A percentile compares a stretch with the other conserved stretches of the same genome.
phyloP scores from a whole-genome alignment of 192 early-diverging fungal genomes.

The Rhizoclosmatium globosum region DNA sequence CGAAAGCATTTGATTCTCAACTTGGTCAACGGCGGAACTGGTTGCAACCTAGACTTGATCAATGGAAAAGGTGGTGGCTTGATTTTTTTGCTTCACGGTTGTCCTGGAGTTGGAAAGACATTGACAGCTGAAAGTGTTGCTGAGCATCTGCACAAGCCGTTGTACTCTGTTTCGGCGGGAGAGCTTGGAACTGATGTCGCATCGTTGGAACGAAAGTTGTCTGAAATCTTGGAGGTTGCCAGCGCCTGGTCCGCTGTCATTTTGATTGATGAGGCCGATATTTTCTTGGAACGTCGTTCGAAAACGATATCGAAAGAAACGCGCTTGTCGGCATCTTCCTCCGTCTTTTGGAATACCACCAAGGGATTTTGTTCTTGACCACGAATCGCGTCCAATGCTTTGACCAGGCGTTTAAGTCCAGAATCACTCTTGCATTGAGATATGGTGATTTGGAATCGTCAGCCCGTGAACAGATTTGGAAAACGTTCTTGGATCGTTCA shows the following conservation, averaged over 20 bases:
- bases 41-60: slow-evolving; percentile 11
- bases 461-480: slow-evolving; percentile 32
- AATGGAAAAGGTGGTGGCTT: slow-evolving; percentile 33
- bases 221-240: slow-evolving; percentile 28
- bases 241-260: slow-evolving; percentile 24
- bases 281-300: slow-evolving; percentile 33
- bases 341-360: slow-evolving; percentile 39
- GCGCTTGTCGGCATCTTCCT: slow-evolving; percentile 40
- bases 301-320: slow-evolving; percentile 29
- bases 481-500: slow-evolving; percentile 30
- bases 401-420: slow-evolving; percentile 32
- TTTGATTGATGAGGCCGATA: slow-evolving; percentile 39
- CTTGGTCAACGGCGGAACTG: slow-evolving; percentile 5
- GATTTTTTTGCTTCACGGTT: slow-evolving; percentile 30
- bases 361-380: slow-evolving; percentile 43
- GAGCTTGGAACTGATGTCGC: slow-evolving; percentile 35
- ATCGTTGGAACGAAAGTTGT: slow-evolving; percentile 14
- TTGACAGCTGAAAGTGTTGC: slow-evolving; percentile 35
- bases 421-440: slow-evolving; percentile 33
- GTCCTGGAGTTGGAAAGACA: slow-evolving; percentile 35
- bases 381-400: slow-evolving; percentile 44
- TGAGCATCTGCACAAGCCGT: slow-evolving; percentile 27
- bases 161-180: slow-evolving; percentile 29
- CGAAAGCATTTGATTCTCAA: slow-evolving; percentile 20
- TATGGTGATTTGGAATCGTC: slow-evolving; percentile 18